Base-by-base conservation (phyloP, 2,329 filamentous ascomycete genomes). In the Botrytis cinerea region DNA sequence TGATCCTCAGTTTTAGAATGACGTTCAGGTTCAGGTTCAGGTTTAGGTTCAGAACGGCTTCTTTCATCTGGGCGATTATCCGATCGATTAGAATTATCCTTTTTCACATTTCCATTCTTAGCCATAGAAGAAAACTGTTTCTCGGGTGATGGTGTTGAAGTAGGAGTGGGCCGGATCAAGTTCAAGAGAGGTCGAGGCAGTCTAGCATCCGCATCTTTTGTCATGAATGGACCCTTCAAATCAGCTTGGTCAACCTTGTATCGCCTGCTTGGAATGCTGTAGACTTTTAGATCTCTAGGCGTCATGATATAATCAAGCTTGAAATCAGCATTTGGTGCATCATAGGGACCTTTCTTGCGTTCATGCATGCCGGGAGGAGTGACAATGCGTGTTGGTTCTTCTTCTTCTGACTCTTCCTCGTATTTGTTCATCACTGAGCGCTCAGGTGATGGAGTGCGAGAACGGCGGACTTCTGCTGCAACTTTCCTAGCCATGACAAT, bases 241-340 rank as follows among this genome's bases (percentile, higher is more conserved):
- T 77, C 76, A 32, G 76, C 61, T 83, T 68, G 88, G 84, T 67
- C 87, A 83, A 79, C 79, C 51, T 77, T 81, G 60, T 73, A 78
- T 74, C 76, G 78, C 48, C 74, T 75, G 28, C 64, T 75, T 70
- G 28, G 80, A 77, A 78, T 74, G 38, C 71, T 79, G 77, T 82
- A 85, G 69, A 73, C 80, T 63, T 73, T 75, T 54, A 89, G 80
- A 45, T 90, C 86, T 59, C 80, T 80, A 8, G 89, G 89, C 69
- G 85, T 83, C 75, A 91, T 84, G 74, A 87, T 81, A 77, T 90
- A 86, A 78, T 91, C 89, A 74, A 90, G 87, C 70, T 83, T 84
- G 71, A 91, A 88, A 79, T 91, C 89, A n/a, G 89, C 89, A 78
- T 91, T 84, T 2, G 89, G 89, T 12, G 81, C 86, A 75, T 87